Conservation (phyloP, 1,139 yeast species). For the Zygoascus sp. region DNA sequence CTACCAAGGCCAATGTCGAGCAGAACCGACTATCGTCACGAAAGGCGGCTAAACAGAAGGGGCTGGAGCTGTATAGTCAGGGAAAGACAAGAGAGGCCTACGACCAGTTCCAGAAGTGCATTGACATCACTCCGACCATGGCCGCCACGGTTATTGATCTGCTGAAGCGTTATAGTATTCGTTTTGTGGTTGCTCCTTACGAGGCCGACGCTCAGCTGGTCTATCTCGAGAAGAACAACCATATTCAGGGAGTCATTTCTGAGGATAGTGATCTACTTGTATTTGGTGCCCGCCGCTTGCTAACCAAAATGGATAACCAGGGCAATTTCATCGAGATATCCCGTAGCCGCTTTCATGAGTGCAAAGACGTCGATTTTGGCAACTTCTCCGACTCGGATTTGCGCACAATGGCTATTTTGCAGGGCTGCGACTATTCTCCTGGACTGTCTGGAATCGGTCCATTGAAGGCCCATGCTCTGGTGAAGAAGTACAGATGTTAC, state of each 20-base stretch:
- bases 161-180: conserved; percentile 54
- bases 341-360: conserved; percentile 36
- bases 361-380: conserved; percentile 41
- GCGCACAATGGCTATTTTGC: conserved; percentile 73
- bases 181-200: conserved; percentile 90
- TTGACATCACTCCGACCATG: conserved; percentile 87
- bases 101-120: conserved; percentile 59
- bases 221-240: conserved; percentile 67
- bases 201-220: conserved; percentile 99
- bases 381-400: conserved; percentile 53
- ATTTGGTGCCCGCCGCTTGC: conserved; percentile 73
- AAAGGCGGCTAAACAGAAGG: conserved; percentile 25
- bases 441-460: conserved; percentile 83
- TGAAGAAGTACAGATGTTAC: conserved; percentile 48
- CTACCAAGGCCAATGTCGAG: conserved; percentile 76
- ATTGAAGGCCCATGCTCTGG: conserved; percentile 64
- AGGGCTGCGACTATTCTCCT: conserved; percentile 94
- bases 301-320: conserved; percentile 71
- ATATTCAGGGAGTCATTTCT: conserved; percentile 80
- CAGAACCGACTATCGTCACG: conserved; percentile 46
- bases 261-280: conserved; percentile 92
- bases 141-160: conserved; percentile 77
- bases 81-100: conserved; percentile 61
- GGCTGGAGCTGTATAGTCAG: conserved; percentile 15
- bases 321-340: conserved; percentile 72